Conservation (phyloP, 2,329 filamentous ascomycete species). For the Byssothecium circinans region DNA sequence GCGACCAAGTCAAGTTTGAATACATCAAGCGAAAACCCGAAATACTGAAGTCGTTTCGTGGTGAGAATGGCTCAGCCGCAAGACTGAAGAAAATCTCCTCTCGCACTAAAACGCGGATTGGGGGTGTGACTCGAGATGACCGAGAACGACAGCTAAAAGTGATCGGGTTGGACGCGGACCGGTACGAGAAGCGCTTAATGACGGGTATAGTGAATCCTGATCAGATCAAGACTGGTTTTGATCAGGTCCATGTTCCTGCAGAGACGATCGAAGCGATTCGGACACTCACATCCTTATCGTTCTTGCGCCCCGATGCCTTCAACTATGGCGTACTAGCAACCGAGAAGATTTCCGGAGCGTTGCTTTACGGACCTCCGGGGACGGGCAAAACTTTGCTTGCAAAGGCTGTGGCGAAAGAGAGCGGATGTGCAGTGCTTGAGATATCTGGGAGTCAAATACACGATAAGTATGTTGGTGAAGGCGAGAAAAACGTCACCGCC, state of each 20-base stretch:
- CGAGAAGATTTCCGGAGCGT: slow-evolving; percentile 85
- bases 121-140: slow-evolving; percentile 20
- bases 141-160: slow-evolving; percentile 58
- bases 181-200: slow-evolving; percentile 81
- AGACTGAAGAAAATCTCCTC: slow-evolving; percentile 1
- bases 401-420: slow-evolving; percentile 66
- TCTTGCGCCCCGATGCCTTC: slow-evolving; percentile 91
- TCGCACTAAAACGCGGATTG: slow-evolving; percentile 6
- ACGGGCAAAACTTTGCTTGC: slow-evolving; percentile 68
- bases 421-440: slow-evolving; percentile 73
- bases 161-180: slow-evolving; percentile 51
- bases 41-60: slow-evolving; percentile 9
- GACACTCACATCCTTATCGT: slow-evolving; percentile 82
- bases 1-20: slow-evolving; percentile 52
- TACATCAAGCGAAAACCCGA: slow-evolving; percentile 24
- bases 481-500: slow-evolving; percentile 90
- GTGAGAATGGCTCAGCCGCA: neutral
- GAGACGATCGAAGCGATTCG: slow-evolving; percentile 87
- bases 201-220: slow-evolving; percentile 78
- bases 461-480: slow-evolving; percentile 94
- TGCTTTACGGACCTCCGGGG: slow-evolving; percentile 82
- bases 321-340: slow-evolving; percentile 89
- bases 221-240: slow-evolving; percentile 83
- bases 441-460: slow-evolving; percentile 89
- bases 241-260: slow-evolving; percentile 77